phyloP scores from a whole-genome alignment of 1,139 yeast species.

The Hanseniaspora gamundiae region DNA sequence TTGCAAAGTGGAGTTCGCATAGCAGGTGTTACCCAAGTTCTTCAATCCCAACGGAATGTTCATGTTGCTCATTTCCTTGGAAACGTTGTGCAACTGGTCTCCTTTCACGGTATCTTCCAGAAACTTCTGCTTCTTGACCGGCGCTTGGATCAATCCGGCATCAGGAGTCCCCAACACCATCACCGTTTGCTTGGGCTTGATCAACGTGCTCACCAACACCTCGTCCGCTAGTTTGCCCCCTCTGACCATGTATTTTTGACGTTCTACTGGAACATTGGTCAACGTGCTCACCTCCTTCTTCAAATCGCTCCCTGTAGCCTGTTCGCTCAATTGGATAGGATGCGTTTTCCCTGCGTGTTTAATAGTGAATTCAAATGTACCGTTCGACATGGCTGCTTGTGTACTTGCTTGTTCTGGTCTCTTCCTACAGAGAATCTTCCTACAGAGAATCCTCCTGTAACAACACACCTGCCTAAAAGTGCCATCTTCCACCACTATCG shows the following conservation, averaged over 20 bases:
- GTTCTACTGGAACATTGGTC: conserved; percentile 72
- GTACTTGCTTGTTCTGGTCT: not conserved
- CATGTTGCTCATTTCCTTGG: conserved; percentile 14
- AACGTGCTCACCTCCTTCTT: conserved; percentile 58
- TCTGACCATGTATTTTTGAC: conserved; percentile 83
- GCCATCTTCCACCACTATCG: too few species aligned
- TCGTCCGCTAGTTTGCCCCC: conserved; percentile 81
- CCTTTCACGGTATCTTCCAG: conserved; percentile 52
- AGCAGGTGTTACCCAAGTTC: conserved; percentile 91
- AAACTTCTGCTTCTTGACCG: conserved; percentile 44
- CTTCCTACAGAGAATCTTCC: too few species aligned
- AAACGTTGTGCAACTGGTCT: conserved; percentile 16
- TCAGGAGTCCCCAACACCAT: conserved; percentile 94
- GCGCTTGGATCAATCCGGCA: conserved; percentile 47
- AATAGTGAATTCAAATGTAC: conserved; percentile 28
- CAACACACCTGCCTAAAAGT: too few species aligned
- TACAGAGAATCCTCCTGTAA: too few species aligned
- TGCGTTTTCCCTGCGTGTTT: conserved; percentile 80
- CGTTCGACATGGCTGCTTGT: not conserved
- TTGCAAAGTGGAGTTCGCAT: conserved; percentile 82
- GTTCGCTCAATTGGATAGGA: conserved; percentile 47
- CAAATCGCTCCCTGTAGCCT: conserved; percentile 54
- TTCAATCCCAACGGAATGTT: conserved; percentile 67
- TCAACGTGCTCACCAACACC: conserved; percentile 28
- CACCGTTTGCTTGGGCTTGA: conserved; percentile 55